Evolutionary conservation across 2,329 filamentous ascomycete species (phyloP), one percentile per base, ranked within the genome.

Genomic region (Reticulascus tulasneorum): DNA sequence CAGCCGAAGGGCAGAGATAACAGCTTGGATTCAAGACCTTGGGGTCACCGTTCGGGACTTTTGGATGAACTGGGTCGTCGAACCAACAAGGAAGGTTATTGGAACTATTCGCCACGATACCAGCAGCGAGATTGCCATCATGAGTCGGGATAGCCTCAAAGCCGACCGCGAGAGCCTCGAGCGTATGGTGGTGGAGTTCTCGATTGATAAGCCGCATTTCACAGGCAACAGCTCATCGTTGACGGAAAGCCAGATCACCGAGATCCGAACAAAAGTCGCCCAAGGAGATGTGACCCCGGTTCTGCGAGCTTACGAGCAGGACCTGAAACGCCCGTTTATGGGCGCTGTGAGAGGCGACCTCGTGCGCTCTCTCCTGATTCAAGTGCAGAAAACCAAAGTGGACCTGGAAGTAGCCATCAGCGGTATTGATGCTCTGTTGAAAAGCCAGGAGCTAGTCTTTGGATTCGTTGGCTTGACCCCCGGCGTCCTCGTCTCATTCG

Each of bases 321-420:
- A 96, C 49, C 70, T 98, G 26, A 77, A 84, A 34, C 84, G 71
- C 29, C 93, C 93, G 1, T 80, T 98, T 42, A 71, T 82, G 36
- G 90, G 91, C 7, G 86, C 90, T 0, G 63, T 98, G 13, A 77
- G 80, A 20, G 93, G 93, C 9, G 91, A 97, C 51, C 73, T 98
- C 19, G 77, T 97, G 23, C 82, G 91, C 33, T 89, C 91, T 5
- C 77, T 98, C 19, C 71, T 98, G 28, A 97, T 98, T 37, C 93
- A 98, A 56, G 83, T 98, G 23, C 93, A 98, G 55, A 98, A 98
- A 72, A 97, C 93, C 16, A 98, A 98, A 67, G 93, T 98, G 8
- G 93, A 98, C 54, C 81, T 98, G 10, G 93, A 98, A 60, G 82
- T 97, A 43, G 93, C 93, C 11, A 90, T 98, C 66, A 88, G 86